Conservation (phyloP, 495 filamentous ascomycete species). For the Daldinia concentrica region DNA sequence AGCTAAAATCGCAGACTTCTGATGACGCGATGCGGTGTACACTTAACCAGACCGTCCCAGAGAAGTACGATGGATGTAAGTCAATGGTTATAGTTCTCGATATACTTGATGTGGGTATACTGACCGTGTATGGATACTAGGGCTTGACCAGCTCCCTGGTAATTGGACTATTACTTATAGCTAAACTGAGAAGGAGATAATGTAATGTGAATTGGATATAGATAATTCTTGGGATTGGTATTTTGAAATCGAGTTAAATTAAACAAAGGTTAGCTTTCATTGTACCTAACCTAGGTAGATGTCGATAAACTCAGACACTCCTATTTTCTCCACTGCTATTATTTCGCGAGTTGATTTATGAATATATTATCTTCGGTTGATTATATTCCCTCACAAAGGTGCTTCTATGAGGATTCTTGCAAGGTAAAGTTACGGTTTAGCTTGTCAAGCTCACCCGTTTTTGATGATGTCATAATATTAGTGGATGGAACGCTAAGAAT, state of each 20-base stretch:
- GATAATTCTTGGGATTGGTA: background rate
- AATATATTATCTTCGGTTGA: too few relatives aligned
- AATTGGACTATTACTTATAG: conserved; percentile 40
- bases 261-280: background rate
- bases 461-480: background rate
- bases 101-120: background rate
- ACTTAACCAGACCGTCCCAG: conserved; percentile 49
- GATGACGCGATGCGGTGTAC: conserved; percentile 53
- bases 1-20: conserved; percentile 50
- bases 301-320: background rate
- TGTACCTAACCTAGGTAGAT: background rate
- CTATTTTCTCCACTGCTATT: too few relatives aligned
- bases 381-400: too few relatives aligned
- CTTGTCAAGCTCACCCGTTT: background rate
- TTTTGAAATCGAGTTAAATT: too few relatives aligned
- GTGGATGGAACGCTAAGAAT: background rate
- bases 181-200: background rate
- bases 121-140: conserved; percentile 18
- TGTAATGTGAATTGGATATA: background rate
- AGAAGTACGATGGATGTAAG: conserved; percentile 57
- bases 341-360: too few relatives aligned
- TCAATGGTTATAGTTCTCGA: background rate
- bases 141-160: conserved; percentile 39
- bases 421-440: too few relatives aligned
- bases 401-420: too few relatives aligned